Conservation (phyloP, 1,139 yeast genomes). For the Zygotorulaspora mrakii region DNA sequence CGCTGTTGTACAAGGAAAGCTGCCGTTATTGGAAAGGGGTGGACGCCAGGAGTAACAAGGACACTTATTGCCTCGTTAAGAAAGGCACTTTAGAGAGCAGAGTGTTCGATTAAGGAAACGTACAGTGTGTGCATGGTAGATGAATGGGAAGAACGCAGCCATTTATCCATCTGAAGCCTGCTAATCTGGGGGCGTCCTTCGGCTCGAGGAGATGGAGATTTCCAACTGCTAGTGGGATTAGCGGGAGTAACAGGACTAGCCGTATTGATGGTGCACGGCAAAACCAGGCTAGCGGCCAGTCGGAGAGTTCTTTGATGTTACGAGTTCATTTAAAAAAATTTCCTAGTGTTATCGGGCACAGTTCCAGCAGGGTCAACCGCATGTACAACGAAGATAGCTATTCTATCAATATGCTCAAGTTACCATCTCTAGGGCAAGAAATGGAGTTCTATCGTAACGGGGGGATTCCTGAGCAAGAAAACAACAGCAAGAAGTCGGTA, state of each 20-base stretch:
- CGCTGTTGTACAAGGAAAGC: no score
- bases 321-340: slow-evolving; percentile 28
- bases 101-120: no score
- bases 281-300: slow-evolving; percentile 1
- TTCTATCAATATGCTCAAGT: slow-evolving; percentile 36
- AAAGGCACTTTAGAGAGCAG: no score
- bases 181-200: slow-evolving; percentile 15
- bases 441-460: slow-evolving; percentile 16
- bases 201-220: slow-evolving; percentile 8
- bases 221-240: not conserved
- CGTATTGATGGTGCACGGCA: not conserved
- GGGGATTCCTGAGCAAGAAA: slow-evolving; percentile 8
- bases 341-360: slow-evolving; percentile 59
- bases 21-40: no score
- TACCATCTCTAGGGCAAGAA: slow-evolving; percentile 39
- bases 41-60: no score
- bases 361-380: slow-evolving; percentile 70
- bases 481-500: slow-evolving; percentile 33
- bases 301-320: slow-evolving; percentile 14
- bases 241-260: no score
- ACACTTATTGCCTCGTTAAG: no score
- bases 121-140: slow-evolving; percentile 1
- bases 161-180: slow-evolving; percentile 27
- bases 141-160: slow-evolving; percentile 28
- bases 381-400: slow-evolving; percentile 77